Conservation (phyloP, 2,329 filamentous ascomycete species). For the Fusarium hostae region DNA sequence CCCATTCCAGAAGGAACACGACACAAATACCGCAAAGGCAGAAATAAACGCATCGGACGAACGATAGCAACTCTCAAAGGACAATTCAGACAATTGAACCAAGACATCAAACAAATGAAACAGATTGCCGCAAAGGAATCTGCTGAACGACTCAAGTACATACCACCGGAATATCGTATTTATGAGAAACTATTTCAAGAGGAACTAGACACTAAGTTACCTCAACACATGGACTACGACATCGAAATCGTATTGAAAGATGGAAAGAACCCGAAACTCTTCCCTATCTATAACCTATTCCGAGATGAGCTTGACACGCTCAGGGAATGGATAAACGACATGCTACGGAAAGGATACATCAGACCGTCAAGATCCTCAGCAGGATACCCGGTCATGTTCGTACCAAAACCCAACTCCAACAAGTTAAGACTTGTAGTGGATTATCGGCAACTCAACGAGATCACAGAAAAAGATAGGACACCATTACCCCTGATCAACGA, state of each 20-base stretch:
- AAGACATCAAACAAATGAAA: no score
- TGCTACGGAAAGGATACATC: slow-evolving; percentile 28
- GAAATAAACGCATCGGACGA: not conserved
- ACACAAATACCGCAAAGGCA: not conserved
- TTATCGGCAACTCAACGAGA: not conserved
- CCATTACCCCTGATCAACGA: no score
- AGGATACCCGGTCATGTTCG: slow-evolving; percentile 30
- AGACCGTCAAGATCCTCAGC: not conserved
- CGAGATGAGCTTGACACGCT: no score
- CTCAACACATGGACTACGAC: no score
- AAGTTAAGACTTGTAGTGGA: not conserved
- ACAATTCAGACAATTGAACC: not conserved
- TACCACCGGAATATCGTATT: no score
- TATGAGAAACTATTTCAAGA: no score
- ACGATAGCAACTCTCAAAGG: not conserved
- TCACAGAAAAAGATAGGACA: not conserved
- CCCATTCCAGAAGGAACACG: not conserved
- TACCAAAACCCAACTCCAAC: slow-evolving; percentile 44
- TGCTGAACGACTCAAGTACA: no score
- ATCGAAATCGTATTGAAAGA: no score
- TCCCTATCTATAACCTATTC: no score
- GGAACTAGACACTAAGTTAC: no score
- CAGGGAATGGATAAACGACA: not conserved
- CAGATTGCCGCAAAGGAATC: no score
- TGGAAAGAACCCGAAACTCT: no score